Percentiles rank a stretch among this genome's conserved stretches.
These are phyloP conservation scores for Scedosporium apiospermum DNA, from an alignment of 2,329 filamentous ascomycete species.

Conservation along the genomic window DNA sequence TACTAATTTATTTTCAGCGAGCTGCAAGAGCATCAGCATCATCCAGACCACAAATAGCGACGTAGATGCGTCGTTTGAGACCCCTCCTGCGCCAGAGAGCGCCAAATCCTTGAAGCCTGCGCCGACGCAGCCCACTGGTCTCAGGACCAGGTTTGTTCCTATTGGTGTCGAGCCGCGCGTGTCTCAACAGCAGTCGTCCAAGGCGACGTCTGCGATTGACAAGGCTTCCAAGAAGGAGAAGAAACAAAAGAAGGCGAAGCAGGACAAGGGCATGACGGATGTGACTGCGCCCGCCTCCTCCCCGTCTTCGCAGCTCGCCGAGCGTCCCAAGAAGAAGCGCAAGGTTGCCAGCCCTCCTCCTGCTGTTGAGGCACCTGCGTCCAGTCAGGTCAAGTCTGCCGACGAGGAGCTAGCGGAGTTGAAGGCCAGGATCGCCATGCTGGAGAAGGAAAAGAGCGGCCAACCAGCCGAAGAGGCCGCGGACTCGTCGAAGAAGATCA, in stretches of 20 bases:
- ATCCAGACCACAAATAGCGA: not conserved
- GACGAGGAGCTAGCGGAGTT: not conserved
- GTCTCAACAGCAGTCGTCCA: not conserved
- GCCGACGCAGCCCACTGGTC: constrained; percentile 56
- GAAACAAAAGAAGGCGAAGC: constrained; percentile 4
- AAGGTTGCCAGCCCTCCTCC: not conserved
- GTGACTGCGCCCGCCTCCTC: too few species aligned
- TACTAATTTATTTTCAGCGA: not conserved
- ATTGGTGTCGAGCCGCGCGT: constrained; percentile 37
- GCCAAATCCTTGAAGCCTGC: constrained; percentile 26
- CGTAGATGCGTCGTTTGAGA: not conserved
- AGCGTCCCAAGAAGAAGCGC: constrained; percentile 1
- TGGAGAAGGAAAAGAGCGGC: not conserved
- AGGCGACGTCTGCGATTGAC: not conserved
- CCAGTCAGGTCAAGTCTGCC: not conserved
- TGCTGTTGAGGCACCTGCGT: not conserved
- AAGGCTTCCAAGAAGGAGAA: not conserved
- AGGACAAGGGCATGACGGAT: not conserved
- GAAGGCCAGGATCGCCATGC: not conserved
- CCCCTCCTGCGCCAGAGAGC: not conserved
- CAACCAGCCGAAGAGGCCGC: not conserved
- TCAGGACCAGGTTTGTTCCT: constrained; percentile 59
- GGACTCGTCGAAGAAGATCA: not conserved
- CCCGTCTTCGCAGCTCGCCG: not conserved
- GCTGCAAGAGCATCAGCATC: constrained; percentile 3